Conservation (phyloP, 176 grass and related monocot species). For the Eleusine indica region DNA sequence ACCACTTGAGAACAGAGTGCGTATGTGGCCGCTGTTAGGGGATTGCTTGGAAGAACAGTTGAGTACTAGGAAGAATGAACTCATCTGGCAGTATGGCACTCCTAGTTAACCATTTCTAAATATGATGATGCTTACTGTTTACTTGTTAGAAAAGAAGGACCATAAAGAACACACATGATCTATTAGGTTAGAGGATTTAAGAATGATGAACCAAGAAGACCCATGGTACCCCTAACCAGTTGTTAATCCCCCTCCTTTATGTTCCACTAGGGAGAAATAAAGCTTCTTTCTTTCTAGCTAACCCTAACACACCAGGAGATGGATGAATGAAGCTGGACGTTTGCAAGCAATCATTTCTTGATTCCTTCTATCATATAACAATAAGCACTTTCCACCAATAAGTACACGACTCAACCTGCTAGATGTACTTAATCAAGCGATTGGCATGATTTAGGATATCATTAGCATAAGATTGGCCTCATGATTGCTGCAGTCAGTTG, state of each 20-base stretch:
- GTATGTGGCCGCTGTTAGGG: neutral
- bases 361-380: conserved; percentile 46
- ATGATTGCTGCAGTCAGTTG: conserved; percentile 47
- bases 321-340: conserved; percentile 42
- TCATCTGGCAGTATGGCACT: conserved; percentile 2
- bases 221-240: conserved; percentile 37
- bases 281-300: conserved; percentile 45
- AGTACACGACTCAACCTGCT: conserved; percentile 54
- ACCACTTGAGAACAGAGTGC: neutral
- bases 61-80: neutral
- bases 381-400: conserved; percentile 42
- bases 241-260: conserved; percentile 49
- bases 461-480: conserved; percentile 52
- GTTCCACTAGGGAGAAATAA: conserved; percentile 56
- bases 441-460: conserved; percentile 54
- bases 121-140: conserved; percentile 13
- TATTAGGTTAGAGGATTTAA: conserved; percentile 38
- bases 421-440: conserved; percentile 52
- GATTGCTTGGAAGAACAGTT: conserved; percentile 26
- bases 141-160: conserved; percentile 7
- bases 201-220: conserved; percentile 26
- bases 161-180: conserved; percentile 35
- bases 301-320: conserved; percentile 60
- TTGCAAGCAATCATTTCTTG: conserved; percentile 48
- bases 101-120: conserved; percentile 1